Evolutionary conservation across 1,284 basidiomycete genomes (phyloP).

Genomic region (Laetiporus sulphureus): DNA sequence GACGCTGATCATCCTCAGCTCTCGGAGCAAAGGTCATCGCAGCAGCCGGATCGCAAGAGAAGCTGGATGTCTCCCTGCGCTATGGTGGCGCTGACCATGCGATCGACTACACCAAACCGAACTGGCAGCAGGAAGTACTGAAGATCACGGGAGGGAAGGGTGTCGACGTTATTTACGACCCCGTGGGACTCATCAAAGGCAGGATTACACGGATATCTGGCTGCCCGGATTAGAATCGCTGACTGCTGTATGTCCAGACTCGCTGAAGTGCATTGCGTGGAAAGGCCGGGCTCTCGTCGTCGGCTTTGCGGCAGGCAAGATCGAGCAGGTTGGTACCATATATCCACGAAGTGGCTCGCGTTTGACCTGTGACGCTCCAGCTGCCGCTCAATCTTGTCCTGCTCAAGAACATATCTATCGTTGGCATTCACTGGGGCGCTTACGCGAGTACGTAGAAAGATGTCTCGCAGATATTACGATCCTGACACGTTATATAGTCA

Average conservation of each 20-base stretch:
- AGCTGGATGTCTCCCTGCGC: constrained; percentile 62
- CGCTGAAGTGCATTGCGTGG: constrained; percentile 90
- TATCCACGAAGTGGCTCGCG: not conserved
- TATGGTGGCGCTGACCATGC: constrained; percentile 67
- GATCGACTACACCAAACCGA: constrained; percentile 58
- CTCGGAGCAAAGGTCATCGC: constrained; percentile 78
- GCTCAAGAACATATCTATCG: constrained; percentile 79
- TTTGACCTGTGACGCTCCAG: constrained; percentile 28
- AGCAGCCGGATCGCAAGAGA: constrained; percentile 63
- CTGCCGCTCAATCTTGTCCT: constrained; percentile 85
- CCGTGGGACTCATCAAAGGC: constrained; percentile 77
- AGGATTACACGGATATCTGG: not conserved
- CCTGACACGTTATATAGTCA: too few species aligned
- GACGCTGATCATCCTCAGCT: constrained; percentile 31
- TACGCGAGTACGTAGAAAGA: constrained; percentile 61
- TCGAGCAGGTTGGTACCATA: constrained; percentile 68
- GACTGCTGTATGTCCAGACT: constrained; percentile 41
- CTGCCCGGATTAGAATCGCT: not conserved
- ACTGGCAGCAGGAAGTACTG: constrained; percentile 74
- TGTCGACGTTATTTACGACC: constrained; percentile 86
- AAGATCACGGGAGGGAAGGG: constrained; percentile 75
- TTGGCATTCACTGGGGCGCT: constrained; percentile 86
- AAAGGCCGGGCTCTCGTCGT: constrained; percentile 90
- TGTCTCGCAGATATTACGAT: too few species aligned
- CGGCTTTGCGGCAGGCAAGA: constrained; percentile 84